A percentile compares a stretch with the other conserved stretches of the same genome.
phyloP scores from a whole-genome alignment of 2,329 filamentous ascomycete species.

The Hirsutella thompsonii region DNA sequence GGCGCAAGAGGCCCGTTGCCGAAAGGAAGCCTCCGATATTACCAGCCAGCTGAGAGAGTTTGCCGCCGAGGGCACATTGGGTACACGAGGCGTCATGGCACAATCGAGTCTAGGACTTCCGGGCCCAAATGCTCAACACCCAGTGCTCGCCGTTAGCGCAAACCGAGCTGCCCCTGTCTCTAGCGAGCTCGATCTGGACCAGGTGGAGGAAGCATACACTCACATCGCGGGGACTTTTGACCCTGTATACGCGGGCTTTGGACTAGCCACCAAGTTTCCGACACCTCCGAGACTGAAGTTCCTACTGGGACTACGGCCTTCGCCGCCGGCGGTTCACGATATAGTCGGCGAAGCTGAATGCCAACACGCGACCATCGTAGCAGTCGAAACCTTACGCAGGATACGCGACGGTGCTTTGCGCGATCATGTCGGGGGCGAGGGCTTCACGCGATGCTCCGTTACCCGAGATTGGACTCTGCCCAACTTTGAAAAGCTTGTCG shows the following conservation, averaged over 20 bases:
- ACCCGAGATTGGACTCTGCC: conserved; percentile 88
- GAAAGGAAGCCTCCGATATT: conserved; percentile 73
- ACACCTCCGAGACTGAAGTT: conserved; percentile 79
- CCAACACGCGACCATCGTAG: conserved; percentile 62
- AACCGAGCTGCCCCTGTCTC: conserved; percentile 23
- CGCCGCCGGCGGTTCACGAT: conserved; percentile 61
- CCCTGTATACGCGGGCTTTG: conserved; percentile 66
- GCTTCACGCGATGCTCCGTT: conserved; percentile 66
- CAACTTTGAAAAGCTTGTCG: conserved; percentile 95
- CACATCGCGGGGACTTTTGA: conserved; percentile 77
- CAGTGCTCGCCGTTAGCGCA: conserved; percentile 10
- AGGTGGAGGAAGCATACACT: conserved; percentile 79
- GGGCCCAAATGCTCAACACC: conserved; percentile 17
- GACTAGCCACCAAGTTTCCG: conserved; percentile 72
- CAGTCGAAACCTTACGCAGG: conserved; percentile 62
- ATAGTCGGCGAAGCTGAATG: conserved; percentile 80
- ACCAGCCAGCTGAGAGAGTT: conserved; percentile 73
- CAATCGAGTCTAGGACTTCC: conserved; percentile 15
- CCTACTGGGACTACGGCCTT: conserved; percentile 60
- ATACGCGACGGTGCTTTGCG: conserved; percentile 47
- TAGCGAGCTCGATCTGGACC: conserved; percentile 73
- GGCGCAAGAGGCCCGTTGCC: conserved; percentile 70
- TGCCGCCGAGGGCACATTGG: conserved; percentile 71
- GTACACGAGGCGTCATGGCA: conserved; percentile 22
- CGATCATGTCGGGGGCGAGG: conserved; percentile 40